Conservation (phyloP, 768 basidiomycete species). For the Calocera cornea region DNA sequence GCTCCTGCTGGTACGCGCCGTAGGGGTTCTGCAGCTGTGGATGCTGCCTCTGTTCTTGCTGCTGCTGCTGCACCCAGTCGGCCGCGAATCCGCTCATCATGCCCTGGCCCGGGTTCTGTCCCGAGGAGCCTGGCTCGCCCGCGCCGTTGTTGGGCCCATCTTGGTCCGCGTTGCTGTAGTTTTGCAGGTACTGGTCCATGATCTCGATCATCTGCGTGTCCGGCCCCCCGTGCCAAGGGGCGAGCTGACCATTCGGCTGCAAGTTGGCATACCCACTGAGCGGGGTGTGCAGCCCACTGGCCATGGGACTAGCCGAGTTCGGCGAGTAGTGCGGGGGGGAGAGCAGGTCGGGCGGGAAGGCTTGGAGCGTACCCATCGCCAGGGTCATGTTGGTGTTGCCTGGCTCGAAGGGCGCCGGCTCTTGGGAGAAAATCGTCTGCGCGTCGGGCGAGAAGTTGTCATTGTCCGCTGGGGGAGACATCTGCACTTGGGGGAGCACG, state of each 20-base stretch:
- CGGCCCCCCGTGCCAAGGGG: not conserved
- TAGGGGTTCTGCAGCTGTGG: too few species aligned
- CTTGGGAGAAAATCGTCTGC: not conserved
- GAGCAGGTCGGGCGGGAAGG: constrained; percentile 1
- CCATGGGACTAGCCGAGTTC: not conserved
- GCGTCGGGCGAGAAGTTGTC: not conserved
- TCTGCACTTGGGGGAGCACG: not conserved
- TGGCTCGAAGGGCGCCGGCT: not conserved
- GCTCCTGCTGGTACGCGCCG: too few species aligned
- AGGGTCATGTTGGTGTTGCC: not conserved
- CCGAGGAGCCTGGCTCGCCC: not conserved
- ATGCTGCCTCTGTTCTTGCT: not conserved
- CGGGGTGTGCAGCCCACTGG: not conserved
- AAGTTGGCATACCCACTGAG: not conserved
- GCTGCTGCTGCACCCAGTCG: constrained; percentile 2
- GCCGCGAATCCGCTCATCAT: not conserved
- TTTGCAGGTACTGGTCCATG: not conserved
- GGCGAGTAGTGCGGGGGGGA: constrained; percentile 1
- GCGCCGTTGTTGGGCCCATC: not conserved
- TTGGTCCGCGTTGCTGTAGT: not conserved
- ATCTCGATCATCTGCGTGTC: not conserved
- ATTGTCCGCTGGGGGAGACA: not conserved
- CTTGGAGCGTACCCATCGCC: not conserved
- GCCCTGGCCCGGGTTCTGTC: not conserved
- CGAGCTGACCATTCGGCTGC: not conserved